Evolutionary conservation across 2,329 filamentous ascomycete species (phyloP), one percentile per base, ranked within the genome.

Genomic region (Hypoxylon sp.): DNA sequence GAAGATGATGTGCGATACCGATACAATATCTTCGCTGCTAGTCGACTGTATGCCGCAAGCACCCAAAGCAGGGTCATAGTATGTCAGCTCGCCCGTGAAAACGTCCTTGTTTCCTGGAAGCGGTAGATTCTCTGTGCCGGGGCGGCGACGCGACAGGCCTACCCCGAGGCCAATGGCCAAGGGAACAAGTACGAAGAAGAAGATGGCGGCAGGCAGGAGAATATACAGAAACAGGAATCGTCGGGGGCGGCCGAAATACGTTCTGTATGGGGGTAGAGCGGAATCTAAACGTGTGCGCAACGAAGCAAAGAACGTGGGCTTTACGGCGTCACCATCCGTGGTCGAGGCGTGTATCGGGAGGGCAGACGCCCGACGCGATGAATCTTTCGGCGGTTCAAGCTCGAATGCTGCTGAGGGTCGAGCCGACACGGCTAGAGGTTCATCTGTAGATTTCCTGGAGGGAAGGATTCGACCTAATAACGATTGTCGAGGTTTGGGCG

Each of bases 41-140:
- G 75, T 78, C 58, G 86, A 88, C 1, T 79, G 83, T 32, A 85
- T 78, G 4, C 92, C 92, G 75, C 93, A 95, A 0, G 91, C 89
- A 11, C 92, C 92, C 3, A 93, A 82, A 2, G 79, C 82, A 0
- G 90, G 87, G 17, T 82, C 80, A 77, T 91, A 94, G 80, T 89
- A 94, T 0, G 90, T 93, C 55, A 92, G 77, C 53, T 92, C 89
- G 57, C 90, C 91, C 3, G 80, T 84, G 73, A 87, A 88, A n/a
- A 68, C 52, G 34, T 38, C 60, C 11, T 19, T 61, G 45, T 67
- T 67, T 63, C 61, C 61, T 11, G 73, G 71, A 14, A 75, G 70
- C n/a, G 73, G 71, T 43, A 75, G 65, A 57, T 70, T 58, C 43
- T 60, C 52, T 2, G 50, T 25, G 57, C 28, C n/a, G 21, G 56